Percentiles rank a stretch among this genome's conserved stretches.
phyloP scores from a whole-genome alignment of 2,329 filamentous ascomycete genomes.

The Verticillium dahliae region DNA sequence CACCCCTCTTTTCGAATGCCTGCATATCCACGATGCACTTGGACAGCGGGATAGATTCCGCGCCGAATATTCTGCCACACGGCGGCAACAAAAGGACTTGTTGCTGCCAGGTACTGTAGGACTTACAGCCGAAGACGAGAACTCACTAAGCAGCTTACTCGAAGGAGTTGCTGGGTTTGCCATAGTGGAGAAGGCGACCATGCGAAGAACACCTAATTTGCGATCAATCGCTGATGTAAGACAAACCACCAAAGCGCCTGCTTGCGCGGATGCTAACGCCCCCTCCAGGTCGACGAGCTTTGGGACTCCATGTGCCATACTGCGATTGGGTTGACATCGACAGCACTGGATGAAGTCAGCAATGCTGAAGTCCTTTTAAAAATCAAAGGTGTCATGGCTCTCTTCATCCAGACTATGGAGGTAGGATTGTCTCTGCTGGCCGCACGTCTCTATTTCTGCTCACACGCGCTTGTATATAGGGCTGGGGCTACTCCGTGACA shows the following conservation, averaged over 20 bases:
- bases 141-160: slow-evolving; percentile 79
- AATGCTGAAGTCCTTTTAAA: slow-evolving; percentile 89
- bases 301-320: slow-evolving; percentile 98
- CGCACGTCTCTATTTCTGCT: background rate
- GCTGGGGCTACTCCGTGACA: slow-evolving; percentile 82
- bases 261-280: background rate
- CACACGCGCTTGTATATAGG: slow-evolving; percentile 35
- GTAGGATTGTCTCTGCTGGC: slow-evolving; percentile 34
- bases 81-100: slow-evolving; percentile 85
- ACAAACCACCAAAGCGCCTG: slow-evolving; percentile 4
- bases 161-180: slow-evolving; percentile 95
- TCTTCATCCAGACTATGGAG: slow-evolving; percentile 99
- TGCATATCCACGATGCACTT: slow-evolving; percentile 93
- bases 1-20: slow-evolving; percentile 84
- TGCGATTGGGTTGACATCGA: slow-evolving; percentile 74
- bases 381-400: slow-evolving; percentile 84
- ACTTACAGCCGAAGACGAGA: slow-evolving; percentile 74
- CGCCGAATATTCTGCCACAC: slow-evolving; percentile 83
- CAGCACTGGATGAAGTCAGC: slow-evolving; percentile 69
- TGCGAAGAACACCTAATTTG: slow-evolving; percentile 78
- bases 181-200: slow-evolving; percentile 91
- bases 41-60: slow-evolving; percentile 89
- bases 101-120: slow-evolving; percentile 72
- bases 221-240: slow-evolving; percentile 75
- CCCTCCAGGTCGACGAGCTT: slow-evolving; percentile 78